A percentile compares a stretch with the other conserved stretches of the same genome.
Conservation (phyloP, 2,329 filamentous ascomycete genomes). For the Samsoniella hepiali region DNA sequence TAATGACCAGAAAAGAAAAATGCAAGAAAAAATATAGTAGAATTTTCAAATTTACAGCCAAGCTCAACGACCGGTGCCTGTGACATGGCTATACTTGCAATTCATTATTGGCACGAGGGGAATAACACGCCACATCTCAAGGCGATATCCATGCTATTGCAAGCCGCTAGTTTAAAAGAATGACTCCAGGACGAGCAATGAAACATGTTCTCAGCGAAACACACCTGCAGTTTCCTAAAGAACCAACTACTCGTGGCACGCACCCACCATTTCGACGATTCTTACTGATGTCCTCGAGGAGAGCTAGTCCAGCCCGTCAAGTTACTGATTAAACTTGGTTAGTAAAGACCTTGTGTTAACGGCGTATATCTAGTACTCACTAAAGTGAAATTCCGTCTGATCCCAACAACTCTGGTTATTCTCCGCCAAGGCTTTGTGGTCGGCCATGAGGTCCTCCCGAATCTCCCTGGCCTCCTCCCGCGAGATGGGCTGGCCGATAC, state of each 20-base stretch:
- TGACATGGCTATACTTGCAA: not conserved
- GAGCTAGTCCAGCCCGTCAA: no score
- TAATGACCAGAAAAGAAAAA: slow-evolving; percentile 18
- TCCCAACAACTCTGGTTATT: not conserved
- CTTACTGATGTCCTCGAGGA: no score
- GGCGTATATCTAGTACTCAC: slow-evolving; percentile 8
- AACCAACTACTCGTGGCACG: no score
- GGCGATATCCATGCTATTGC: no score
- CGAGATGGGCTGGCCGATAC: not conserved
- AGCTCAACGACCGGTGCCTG: not conserved
- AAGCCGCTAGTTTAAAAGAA: not conserved
- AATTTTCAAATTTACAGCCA: not conserved
- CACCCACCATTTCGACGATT: no score
- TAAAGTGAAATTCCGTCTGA: slow-evolving; percentile 13
- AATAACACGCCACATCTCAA: no score
- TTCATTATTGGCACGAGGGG: not conserved
- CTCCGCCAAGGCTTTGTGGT: slow-evolving; percentile 1
- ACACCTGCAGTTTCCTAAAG: no score
- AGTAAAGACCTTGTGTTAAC: no score
- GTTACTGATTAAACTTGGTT: not conserved
- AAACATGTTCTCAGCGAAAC: no score
- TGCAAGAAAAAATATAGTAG: slow-evolving; percentile 6
- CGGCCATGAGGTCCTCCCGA: slow-evolving; percentile 15
- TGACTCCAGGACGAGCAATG: no score
- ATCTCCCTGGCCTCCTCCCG: slow-evolving; percentile 4